These are phyloP conservation scores for Colletotrichum navitas DNA, from an alignment of 2,329 filamentous ascomycete species.

Conservation along the genomic window DNA sequence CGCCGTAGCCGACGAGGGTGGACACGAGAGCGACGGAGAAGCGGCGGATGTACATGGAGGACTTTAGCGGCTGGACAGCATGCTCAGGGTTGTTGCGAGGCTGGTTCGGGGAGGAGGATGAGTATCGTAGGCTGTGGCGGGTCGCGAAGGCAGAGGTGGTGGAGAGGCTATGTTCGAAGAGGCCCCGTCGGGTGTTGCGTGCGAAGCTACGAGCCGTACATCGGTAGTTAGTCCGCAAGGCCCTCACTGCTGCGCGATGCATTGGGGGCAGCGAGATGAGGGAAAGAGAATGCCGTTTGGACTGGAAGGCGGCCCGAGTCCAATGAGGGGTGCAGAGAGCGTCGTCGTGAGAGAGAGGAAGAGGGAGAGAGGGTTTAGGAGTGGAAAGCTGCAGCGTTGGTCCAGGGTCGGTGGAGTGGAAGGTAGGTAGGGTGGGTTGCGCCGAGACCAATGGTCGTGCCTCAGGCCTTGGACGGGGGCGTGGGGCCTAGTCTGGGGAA, in stretches of 20 bases:
- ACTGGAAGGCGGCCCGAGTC: slow-evolving; percentile 41
- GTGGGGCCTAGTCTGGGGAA: slow-evolving; percentile 9
- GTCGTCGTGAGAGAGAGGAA: slow-evolving; percentile 17
- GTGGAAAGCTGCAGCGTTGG: slow-evolving; percentile 12
- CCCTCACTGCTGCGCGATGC: slow-evolving; percentile 79
- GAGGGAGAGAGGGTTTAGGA: slow-evolving; percentile 25
- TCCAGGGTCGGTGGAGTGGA: slow-evolving; percentile 26
- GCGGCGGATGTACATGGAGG: slow-evolving; percentile 82
- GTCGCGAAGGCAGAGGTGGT: slow-evolving; percentile 42
- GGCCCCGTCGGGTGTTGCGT: slow-evolving; percentile 62
- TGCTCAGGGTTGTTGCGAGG: slow-evolving; percentile 48
- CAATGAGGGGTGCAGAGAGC: slow-evolving; percentile 28
- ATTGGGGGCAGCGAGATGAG: slow-evolving; percentile 61
- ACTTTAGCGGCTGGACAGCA: slow-evolving; percentile 66
- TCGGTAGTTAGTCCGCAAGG: slow-evolving; percentile 76
- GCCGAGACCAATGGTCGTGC: slow-evolving; percentile 34
- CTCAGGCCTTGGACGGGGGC: slow-evolving; percentile 22
- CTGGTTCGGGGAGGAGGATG: slow-evolving; percentile 35
- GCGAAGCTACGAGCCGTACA: slow-evolving; percentile 71
- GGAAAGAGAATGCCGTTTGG: slow-evolving; percentile 28
- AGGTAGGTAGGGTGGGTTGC: slow-evolving; percentile 2
- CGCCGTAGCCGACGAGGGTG: slow-evolving; percentile 79
- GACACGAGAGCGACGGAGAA: slow-evolving; percentile 76
- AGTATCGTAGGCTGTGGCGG: slow-evolving; percentile 43
- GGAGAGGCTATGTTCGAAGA: slow-evolving; percentile 47